phyloP scores from a whole-genome alignment of 2,329 filamentous ascomycete species.

The Aspergillus japonicus region DNA sequence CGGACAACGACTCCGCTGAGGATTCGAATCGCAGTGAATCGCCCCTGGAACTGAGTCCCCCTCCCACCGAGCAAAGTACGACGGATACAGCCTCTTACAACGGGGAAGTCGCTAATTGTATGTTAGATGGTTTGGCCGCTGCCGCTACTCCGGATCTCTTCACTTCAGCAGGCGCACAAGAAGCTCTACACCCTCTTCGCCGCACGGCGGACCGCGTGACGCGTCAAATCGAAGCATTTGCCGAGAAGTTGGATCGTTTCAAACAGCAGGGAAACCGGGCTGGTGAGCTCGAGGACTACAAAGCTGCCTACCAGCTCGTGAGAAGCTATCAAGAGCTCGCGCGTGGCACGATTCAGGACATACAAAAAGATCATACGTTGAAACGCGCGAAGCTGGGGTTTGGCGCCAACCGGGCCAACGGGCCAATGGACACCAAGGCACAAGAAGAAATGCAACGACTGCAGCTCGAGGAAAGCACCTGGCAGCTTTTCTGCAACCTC shows the following conservation, averaged over 20 bases:
- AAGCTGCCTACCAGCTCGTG: slow-evolving; percentile 67
- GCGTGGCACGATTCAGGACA: slow-evolving; percentile 50
- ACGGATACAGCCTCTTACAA: not conserved
- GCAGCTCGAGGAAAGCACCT: slow-evolving; percentile 84
- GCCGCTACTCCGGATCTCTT: slow-evolving; percentile 35
- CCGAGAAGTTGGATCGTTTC: slow-evolving; percentile 76
- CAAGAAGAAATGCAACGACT: slow-evolving; percentile 54
- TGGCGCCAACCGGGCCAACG: slow-evolving; percentile 24
- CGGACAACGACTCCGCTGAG: slow-evolving; percentile 27
- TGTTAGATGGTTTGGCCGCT: slow-evolving; percentile 18
- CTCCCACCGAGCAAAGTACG: slow-evolving; percentile 22
- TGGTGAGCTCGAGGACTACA: slow-evolving; percentile 55
- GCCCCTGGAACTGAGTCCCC: slow-evolving; percentile 15
- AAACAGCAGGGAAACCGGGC: slow-evolving; percentile 52
- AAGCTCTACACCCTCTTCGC: slow-evolving; percentile 60
- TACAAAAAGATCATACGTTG: slow-evolving; percentile 38
- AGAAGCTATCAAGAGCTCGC: slow-evolving; percentile 62
- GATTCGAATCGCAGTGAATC: slow-evolving; percentile 30
- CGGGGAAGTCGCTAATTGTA: slow-evolving; percentile 13
- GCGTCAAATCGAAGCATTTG: slow-evolving; percentile 83
- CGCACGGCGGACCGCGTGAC: slow-evolving; percentile 68
- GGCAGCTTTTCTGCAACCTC: slow-evolving; percentile 77
- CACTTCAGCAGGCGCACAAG: slow-evolving; percentile 48
- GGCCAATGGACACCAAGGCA: slow-evolving; percentile 23
- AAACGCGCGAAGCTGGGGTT: slow-evolving; percentile 39